These are phyloP conservation scores for Botrytis tulipae DNA, from an alignment of 2,329 filamentous ascomycete genomes.

Conservation along the genomic window DNA sequence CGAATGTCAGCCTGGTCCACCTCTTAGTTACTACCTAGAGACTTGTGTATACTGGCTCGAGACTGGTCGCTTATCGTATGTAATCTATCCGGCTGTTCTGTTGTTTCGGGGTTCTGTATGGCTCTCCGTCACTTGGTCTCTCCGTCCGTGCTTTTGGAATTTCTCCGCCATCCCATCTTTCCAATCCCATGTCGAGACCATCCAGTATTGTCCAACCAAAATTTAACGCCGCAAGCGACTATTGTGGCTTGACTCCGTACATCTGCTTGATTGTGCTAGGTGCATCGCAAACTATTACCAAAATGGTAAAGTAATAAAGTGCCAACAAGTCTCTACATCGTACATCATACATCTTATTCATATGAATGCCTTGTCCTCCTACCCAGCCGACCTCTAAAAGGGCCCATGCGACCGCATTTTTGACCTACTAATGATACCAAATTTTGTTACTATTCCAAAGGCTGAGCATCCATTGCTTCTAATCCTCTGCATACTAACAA, in stretches of 20 bases:
- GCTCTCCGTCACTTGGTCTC: not conserved
- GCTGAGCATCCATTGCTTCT: slow-evolving; percentile 31
- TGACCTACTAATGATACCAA: slow-evolving; percentile 25
- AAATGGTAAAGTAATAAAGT: not conserved
- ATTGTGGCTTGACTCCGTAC: slow-evolving; percentile 10
- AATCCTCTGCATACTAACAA: slow-evolving; percentile 27
- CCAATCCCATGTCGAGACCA: not conserved
- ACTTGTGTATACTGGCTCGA: not conserved
- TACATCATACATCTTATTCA: slow-evolving; percentile 5
- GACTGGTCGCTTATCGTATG: slow-evolving; percentile 14
- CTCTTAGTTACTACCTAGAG: too few species aligned
- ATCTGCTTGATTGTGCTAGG: slow-evolving; percentile 3
- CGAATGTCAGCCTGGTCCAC: slow-evolving; percentile 1
- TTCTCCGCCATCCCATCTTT: slow-evolving; percentile 3
- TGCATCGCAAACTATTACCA: slow-evolving; percentile 3
- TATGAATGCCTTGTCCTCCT: slow-evolving; percentile 22
- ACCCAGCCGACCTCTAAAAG: slow-evolving; percentile 30
- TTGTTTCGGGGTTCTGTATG: not conserved
- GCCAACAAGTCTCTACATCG: not conserved
- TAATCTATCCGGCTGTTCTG: not conserved
- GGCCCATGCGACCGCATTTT: slow-evolving; percentile 26
- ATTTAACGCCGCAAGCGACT: slow-evolving; percentile 18
- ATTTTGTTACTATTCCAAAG: slow-evolving; percentile 28
- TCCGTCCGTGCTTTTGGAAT: not conserved
- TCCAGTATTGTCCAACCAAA: slow-evolving; percentile 5